phyloP scores from a whole-genome alignment of 805 yeast species.

The Nakazawaea ishiwadae region DNA sequence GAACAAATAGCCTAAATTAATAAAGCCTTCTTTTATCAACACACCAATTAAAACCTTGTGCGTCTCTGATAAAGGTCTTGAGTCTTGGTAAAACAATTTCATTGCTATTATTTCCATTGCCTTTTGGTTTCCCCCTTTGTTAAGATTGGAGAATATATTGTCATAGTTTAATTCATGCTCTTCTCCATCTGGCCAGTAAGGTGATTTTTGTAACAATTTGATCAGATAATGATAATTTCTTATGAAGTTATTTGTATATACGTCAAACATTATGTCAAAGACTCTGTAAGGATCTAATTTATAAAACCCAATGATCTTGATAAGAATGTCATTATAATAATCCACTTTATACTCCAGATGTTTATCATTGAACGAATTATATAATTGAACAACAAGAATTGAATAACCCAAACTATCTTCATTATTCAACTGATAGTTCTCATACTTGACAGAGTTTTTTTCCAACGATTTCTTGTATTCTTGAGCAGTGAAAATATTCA shows the following conservation, averaged over 20 bases:
- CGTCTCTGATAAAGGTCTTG: conserved; percentile 35
- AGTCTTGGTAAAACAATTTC: conserved; percentile 26
- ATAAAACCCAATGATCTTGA: conserved; percentile 67
- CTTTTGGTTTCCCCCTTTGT: conserved; percentile 48
- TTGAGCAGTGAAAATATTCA: conserved; percentile 22
- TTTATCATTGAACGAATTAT: conserved; percentile 34
- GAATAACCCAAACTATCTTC: conserved; percentile 82
- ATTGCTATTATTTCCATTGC: conserved; percentile 54
- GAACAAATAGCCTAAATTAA: conserved; percentile 60
- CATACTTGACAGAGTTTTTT: conserved; percentile 24
- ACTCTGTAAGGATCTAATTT: conserved; percentile 68
- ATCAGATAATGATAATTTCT: conserved; percentile 43
- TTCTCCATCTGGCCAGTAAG: conserved; percentile 49
- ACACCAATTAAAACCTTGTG: conserved; percentile 44
- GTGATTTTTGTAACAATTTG: conserved; percentile 44
- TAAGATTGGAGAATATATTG: conserved; percentile 24
- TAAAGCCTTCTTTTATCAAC: conserved; percentile 59
- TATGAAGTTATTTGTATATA: conserved; percentile 41
- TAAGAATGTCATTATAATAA: conserved; percentile 42
- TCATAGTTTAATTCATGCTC: background rate
- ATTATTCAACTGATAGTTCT: conserved; percentile 59
- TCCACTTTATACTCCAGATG: conserved; percentile 37
- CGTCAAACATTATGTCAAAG: conserved; percentile 56
- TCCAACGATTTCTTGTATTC: conserved; percentile 18
- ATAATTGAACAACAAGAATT: conserved; percentile 48